Evolutionary conservation across 1,284 basidiomycete species (phyloP).

Genomic region (Sanghuangporus baumii): DNA sequence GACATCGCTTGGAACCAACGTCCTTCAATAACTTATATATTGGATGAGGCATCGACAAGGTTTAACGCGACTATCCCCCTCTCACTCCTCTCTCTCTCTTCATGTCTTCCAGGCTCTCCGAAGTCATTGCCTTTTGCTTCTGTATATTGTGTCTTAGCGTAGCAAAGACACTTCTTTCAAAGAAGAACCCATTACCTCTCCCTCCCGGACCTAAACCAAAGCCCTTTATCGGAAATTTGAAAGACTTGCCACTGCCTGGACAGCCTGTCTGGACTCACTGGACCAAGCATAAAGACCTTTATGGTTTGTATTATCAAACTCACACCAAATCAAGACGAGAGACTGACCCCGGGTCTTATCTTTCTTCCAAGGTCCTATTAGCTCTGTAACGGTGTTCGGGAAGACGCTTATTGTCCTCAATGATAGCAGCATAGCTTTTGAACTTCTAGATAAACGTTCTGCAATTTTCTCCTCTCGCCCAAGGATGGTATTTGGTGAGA

Average conservation of each 20-base stretch:
- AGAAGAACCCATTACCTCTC: neutral
- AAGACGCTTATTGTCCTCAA: slow-evolving; percentile 40
- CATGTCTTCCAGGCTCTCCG: no score
- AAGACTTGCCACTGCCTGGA: slow-evolving; percentile 9
- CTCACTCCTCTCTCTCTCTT: no score
- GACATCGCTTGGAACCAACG: no score
- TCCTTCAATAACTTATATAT: no score
- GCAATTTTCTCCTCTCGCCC: slow-evolving; percentile 44
- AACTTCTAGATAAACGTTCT: slow-evolving; percentile 42
- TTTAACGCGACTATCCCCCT: no score
- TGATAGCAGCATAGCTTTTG: slow-evolving; percentile 34
- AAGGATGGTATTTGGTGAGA: slow-evolving; percentile 12
- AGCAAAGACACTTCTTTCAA: neutral
- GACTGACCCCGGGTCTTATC: neutral
- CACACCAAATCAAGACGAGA: no score
- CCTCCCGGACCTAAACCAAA: slow-evolving; percentile 9
- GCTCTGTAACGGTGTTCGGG: slow-evolving; percentile 33
- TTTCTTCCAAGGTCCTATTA: slow-evolving; percentile 4
- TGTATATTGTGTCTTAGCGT: no score
- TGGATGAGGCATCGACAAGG: no score
- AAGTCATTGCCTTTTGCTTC: no score
- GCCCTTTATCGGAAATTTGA: slow-evolving; percentile 11
- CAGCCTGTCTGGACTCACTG: slow-evolving; percentile 12
- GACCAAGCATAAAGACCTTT: slow-evolving; percentile 13
- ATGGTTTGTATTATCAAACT: slow-evolving; percentile 9